Conservation (phyloP, 2,329 filamentous ascomycete genomes). For the Aspergillus puulaauensis region DNA sequence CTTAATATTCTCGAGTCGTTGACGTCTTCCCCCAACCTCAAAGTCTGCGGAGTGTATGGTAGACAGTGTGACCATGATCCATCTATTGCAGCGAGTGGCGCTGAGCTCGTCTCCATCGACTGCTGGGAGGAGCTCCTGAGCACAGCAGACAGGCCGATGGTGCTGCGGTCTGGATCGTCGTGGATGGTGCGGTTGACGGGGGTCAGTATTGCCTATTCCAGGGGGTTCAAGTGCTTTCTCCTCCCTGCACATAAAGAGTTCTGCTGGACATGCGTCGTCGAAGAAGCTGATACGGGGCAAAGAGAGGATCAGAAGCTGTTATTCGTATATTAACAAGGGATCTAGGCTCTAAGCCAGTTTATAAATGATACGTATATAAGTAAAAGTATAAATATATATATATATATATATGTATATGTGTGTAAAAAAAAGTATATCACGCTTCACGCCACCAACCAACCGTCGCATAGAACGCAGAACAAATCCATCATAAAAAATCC, state of each 20-base stretch:
- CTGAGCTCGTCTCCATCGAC: not conserved
- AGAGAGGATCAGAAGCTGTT: not conserved
- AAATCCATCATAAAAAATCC: no score
- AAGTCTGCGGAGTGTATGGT: not conserved
- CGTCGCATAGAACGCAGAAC: no score
- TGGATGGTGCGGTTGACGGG: conserved; percentile 1
- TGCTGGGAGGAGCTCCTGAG: conserved; percentile 1
- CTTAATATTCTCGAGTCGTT: not conserved
- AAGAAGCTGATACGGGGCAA: not conserved
- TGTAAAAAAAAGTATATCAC: no score
- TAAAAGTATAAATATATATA: no score
- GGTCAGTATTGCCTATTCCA: not conserved
- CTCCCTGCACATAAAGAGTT: not conserved
- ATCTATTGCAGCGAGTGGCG: not conserved
- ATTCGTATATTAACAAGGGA: not conserved
- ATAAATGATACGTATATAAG: no score
- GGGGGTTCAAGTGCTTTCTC: conserved; percentile 1
- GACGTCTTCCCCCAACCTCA: not conserved
- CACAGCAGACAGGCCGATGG: not conserved
- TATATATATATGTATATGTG: no score
- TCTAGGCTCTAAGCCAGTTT: no score
- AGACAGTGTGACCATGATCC: not conserved
- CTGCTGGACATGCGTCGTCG: not conserved
- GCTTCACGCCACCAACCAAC: no score
- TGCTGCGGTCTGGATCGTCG: not conserved